Base-by-base conservation (phyloP, 495 filamentous ascomycete genomes). In the Aspergillus avenaceus region DNA sequence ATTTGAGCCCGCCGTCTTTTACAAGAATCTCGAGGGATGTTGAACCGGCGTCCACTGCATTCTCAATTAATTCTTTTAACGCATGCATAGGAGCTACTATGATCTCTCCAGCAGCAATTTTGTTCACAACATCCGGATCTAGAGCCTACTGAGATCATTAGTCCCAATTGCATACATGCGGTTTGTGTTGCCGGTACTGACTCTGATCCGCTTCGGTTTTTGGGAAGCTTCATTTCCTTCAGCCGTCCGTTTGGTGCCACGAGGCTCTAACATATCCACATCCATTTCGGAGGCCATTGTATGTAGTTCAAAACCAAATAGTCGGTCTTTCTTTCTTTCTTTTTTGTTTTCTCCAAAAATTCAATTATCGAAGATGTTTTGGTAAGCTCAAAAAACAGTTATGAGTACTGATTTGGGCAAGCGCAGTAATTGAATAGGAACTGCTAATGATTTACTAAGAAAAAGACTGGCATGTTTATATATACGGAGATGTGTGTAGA, bases 101-200 rank as follows among this genome's bases (percentile, higher is more conserved):
- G 53, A 97, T 99, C 64, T 99, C 95, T 13, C 95, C 95, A n/a
- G 95, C 95, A 7, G 95, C 95, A 58, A 99, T 99, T 71, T 97
- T 97, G 73, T 97, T 97, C 49, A 97, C 89, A 32, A 99, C 95
- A 75, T 96, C 90, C 61, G 88, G 86, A 63, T 96, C 87, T 14
- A 99, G 81, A 23, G 91, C 85, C 88, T 96, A 41, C 13, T 13
- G 18, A 21, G 13, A 13, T 24, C 23, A 40, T 12, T 40, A 24
- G 32, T 21, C 21, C 14, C 22, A 24, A n/a, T 14, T 47, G 19
- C 16, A 12, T 2, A 14, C 0, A 46, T 14, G 25, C 5, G 18
- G 9, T 13, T 13, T 22, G 8, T 4, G 11, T 4, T 2, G 32
- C 32, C 18, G 5, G 9, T 23, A 56, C 60, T 49, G 45, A 75